A percentile compares a stretch with the other conserved stretches of the same genome.
phyloP scores from a whole-genome alignment of 805 yeast genomes.

The Lipomyces lipofer region DNA sequence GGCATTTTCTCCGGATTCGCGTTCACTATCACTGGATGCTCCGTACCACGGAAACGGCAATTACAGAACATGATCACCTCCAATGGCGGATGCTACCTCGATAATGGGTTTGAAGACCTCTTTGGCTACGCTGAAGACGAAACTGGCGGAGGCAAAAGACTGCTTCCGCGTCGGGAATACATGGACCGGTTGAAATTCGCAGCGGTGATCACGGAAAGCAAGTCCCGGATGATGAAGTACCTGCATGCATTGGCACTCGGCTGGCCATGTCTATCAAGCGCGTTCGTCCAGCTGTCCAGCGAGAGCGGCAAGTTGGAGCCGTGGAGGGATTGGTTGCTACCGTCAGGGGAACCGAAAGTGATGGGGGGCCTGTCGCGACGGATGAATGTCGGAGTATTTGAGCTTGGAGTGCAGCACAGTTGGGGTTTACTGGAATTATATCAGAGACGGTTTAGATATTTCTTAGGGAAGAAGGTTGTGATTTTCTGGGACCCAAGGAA shows the following conservation, averaged over 20 bases:
- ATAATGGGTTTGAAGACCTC: slow-evolving; percentile 19
- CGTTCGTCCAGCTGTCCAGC: slow-evolving; percentile 17
- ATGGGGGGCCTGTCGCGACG: no score
- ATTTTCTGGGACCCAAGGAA: no score
- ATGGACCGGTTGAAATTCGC: slow-evolving; percentile 12
- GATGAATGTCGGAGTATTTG: no score
- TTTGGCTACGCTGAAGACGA: slow-evolving; percentile 2
- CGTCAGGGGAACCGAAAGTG: no score
- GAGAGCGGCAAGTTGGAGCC: slow-evolving; percentile 7
- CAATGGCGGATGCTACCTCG: slow-evolving; percentile 25
- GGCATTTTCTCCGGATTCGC: slow-evolving; percentile 16
- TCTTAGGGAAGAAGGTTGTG: no score
- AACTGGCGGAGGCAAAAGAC: background rate
- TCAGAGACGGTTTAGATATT: no score
- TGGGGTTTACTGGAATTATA: no score
- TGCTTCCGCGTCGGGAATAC: slow-evolving; percentile 1
- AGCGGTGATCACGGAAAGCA: slow-evolving; percentile 19
- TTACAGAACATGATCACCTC: background rate
- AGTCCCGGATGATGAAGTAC: slow-evolving; percentile 21
- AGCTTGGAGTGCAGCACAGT: no score
- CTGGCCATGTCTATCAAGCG: slow-evolving; percentile 28
- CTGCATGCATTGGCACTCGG: slow-evolving; percentile 31
- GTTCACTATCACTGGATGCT: slow-evolving; percentile 20
- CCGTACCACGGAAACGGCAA: background rate
- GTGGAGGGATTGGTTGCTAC: slow-evolving; percentile 28